Percentiles rank a stretch among this genome's conserved stretches.
phyloP scores from a whole-genome alignment of 768 basidiomycete genomes.

The Lanmaoa pseudosensibilis region DNA sequence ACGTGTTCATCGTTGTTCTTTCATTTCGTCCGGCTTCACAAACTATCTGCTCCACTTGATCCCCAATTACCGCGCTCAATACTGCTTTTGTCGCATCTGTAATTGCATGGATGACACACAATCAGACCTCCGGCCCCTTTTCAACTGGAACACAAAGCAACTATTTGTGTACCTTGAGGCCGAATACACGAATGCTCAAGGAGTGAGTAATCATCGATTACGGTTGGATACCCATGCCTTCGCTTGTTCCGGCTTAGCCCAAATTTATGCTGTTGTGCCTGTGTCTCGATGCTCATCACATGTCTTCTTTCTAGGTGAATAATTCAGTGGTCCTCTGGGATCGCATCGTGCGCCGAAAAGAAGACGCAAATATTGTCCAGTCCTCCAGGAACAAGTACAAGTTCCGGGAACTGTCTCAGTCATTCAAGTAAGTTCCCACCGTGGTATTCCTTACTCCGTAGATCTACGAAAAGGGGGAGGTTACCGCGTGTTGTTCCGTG shows the following conservation, averaged over 20 bases:
- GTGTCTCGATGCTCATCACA: conserved; percentile 8
- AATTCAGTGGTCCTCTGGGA: conserved; percentile 92
- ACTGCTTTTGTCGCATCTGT: not conserved
- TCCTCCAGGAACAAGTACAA: conserved; percentile 75
- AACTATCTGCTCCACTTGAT: conserved; percentile 9
- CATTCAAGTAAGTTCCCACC: conserved; percentile 65
- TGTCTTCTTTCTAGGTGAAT: conserved; percentile 44
- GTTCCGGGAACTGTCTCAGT: conserved; percentile 69
- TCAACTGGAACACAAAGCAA: conserved; percentile 98
- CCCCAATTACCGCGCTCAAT: conserved; percentile 18
- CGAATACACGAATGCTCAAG: conserved; percentile 71
- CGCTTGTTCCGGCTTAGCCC: conserved; percentile 18
- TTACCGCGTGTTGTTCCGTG: conserved; percentile 20
- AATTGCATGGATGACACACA: conserved; percentile 1
- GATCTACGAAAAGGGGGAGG: conserved; percentile 7
- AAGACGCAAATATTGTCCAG: conserved; percentile 60
- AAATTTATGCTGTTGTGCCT: conserved; percentile 16
- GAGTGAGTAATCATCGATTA: conserved; percentile 49
- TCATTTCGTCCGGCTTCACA: conserved; percentile 24
- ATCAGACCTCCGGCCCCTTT: conserved; percentile 77
- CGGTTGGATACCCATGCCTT: conserved; percentile 3
- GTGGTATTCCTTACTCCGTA: not conserved
- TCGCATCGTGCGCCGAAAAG: conserved; percentile 79
- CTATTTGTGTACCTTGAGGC: conserved; percentile 85
- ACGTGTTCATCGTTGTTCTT: conserved; percentile 28